A percentile compares a stretch with the other conserved stretches of the same genome.
Conservation (phyloP, 2,329 filamentous ascomycete genomes). For the Cryoendolithus antarcticus region DNA sequence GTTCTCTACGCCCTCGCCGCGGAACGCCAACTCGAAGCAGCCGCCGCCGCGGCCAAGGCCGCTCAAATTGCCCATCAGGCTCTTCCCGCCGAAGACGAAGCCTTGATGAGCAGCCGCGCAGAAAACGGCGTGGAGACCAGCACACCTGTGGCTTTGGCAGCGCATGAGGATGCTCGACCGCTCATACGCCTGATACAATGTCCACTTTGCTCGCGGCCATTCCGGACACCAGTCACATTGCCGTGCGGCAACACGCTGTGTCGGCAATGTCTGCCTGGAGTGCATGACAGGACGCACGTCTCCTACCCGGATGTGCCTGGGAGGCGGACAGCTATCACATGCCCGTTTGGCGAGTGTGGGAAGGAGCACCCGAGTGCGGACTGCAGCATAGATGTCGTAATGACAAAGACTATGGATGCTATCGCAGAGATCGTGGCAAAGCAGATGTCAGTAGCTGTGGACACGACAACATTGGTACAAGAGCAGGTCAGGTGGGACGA, state of each 20-base stretch:
- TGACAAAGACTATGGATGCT: constrained; percentile 55
- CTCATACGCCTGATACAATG: constrained; percentile 70
- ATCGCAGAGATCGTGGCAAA: constrained; percentile 42
- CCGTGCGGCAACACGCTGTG: constrained; percentile 76
- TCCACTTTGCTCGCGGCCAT: constrained; percentile 54
- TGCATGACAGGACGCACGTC: constrained; percentile 55
- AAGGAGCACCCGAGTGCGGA: constrained; percentile 65
- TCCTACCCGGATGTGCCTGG: constrained; percentile 61
- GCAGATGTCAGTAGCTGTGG: constrained; percentile 21
- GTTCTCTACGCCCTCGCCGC: too few species aligned
- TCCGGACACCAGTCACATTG: constrained; percentile 58
- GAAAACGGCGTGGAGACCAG: constrained; percentile 13
- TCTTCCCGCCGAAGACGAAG: too few species aligned
- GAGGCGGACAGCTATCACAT: constrained; percentile 57
- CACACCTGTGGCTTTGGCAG: constrained; percentile 29
- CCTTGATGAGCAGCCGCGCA: too few species aligned
- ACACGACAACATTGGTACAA: constrained; percentile 29
- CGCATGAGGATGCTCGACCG: constrained; percentile 44
- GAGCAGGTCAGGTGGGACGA: constrained; percentile 28
- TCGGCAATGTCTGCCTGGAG: constrained; percentile 56
- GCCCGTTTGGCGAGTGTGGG: constrained; percentile 55
- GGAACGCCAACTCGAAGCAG: too few species aligned
- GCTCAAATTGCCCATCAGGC: too few species aligned
- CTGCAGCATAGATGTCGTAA: constrained; percentile 62
- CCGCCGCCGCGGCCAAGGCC: too few species aligned